Evolutionary conservation across 2,329 filamentous ascomycete genomes (phyloP).

Genomic region (Alternaria ethzedia): DNA sequence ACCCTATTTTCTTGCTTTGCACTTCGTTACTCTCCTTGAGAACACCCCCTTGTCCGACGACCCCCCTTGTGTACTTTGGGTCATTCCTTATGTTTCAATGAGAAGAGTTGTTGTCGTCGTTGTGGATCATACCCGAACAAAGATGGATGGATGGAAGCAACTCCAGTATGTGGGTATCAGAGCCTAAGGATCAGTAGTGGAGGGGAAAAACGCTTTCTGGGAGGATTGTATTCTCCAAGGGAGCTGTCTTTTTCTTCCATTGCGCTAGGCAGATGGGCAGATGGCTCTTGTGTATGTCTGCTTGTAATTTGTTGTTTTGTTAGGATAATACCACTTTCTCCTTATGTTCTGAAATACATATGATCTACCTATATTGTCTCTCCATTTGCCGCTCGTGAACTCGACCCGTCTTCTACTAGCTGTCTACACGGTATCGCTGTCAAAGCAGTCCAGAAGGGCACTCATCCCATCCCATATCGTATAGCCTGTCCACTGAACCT

Average conservation of each 20-base stretch:
- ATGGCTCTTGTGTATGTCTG: slow-evolving; percentile 13
- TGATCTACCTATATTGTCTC: neutral
- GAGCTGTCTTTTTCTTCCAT: neutral
- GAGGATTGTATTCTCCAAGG: neutral
- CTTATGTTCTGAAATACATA: slow-evolving; percentile 3
- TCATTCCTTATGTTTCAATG: neutral
- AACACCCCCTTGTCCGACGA: slow-evolving; percentile 5
- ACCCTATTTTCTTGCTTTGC: neutral
- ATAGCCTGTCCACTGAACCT: neutral
- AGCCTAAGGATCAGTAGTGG: neutral
- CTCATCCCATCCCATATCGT: neutral
- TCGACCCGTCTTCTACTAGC: too few relatives aligned
- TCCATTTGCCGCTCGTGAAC: neutral
- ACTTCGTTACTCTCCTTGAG: slow-evolving; percentile 15
- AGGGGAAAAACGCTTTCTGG: neutral
- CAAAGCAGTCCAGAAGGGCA: neutral
- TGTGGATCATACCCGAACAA: slow-evolving; percentile 1
- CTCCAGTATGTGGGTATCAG: neutral
- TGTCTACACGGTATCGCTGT: neutral
- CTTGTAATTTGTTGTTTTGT: slow-evolving; percentile 21
- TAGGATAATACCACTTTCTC: slow-evolving; percentile 27
- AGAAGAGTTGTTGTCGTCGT: neutral
- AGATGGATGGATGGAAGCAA: slow-evolving; percentile 1
- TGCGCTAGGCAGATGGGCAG: neutral
- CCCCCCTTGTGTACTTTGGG: neutral